Base-by-base conservation (phyloP, 1,139 yeast species). In the Komagataea norvegica region DNA sequence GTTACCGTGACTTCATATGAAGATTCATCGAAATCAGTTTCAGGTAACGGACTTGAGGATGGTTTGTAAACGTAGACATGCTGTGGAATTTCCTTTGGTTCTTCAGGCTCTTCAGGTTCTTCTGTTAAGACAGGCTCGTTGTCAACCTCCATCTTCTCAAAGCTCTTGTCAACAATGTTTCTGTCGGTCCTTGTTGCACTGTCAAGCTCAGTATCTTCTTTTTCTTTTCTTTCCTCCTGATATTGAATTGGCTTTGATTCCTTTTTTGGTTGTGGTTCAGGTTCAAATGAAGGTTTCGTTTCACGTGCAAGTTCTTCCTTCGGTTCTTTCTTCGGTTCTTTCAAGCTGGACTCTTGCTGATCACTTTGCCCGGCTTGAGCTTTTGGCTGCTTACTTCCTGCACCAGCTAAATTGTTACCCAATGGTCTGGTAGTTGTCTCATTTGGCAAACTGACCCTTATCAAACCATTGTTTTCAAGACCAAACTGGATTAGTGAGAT, bases 1-100 rank as follows among this genome's bases (percentile, higher is more conserved):
- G 68, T 60, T 2, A 73, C 65, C 0, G 80, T 71, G 51, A 75
- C 54, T 26, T 72, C 71, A 50, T 73, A 74, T 34, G 50, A 48
- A 5, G 47, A 49, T 3, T 55, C 59, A 4, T 48, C 52, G 5
- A 50, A 40, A 4, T 37, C 35, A 2, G 25, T 31, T 3, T 31
- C 33, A n/a, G 32, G 11, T 2, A 44, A 7, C 11, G 50, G 48
- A 2, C 21, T 21, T 1, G 37, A 28, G 8, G 51, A 18, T 15
- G 53, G 45, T 22, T 43, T 50, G 31, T 33, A 53, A 11, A 50
- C 47, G 24, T 48, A 50, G 1, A 52, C 36, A 31, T 52, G 55
- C 29, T 49, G 47, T 16, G 44, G 42, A 5, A 37, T 37, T 17
- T 42, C 42, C 20, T 46, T 32, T 14, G 40, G 40, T 9, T 29